Base-by-base conservation (phyloP, 2,329 filamentous ascomycete genomes). In the Paraphoma chrysanthemicola region DNA sequence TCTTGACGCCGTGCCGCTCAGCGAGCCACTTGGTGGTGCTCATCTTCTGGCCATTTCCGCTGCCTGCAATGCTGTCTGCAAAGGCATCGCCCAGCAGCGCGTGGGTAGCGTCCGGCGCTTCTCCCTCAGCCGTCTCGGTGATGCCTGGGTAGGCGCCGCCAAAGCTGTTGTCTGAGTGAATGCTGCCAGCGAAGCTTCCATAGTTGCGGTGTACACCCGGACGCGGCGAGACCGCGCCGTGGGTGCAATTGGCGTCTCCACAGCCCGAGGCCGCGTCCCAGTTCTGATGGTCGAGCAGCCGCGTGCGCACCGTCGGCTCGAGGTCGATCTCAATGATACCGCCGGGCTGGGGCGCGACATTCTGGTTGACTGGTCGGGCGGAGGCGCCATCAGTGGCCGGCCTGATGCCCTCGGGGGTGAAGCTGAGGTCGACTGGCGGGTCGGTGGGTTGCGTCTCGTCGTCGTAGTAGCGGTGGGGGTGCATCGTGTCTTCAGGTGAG, bases 161-260 rank as follows among this genome's bases (percentile, higher is more conserved):
- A 60, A 78, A 78, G 51, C 77, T 79, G 48, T 71, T 57, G n/a
- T 68, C 63, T 17, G 74, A 75, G 72, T 69, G 63, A 64, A 88
- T 81, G 64, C 79, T 84, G 77, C 83, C 78, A 66, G 67, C 66
- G 66, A 88, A 82, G 64, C 79, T 84, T 78, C 83, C 78, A 82
- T 83, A 80, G 51, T 77, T 80, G 51, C 77, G 73, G 4, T 83
- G 81, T 48, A 83, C 86, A 44, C 78, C 79, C 0, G 89, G 84
- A 38, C 87, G 81, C 1, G 90, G 89, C 43, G 90, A 92, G 70
- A 93, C 92, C 14, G 90, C 90, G 66, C 91, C 91, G 78, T 95
- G 90, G 67, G 85, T 83, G 79, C 88, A 92, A 42, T 29, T 49
- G 47, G 47, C 11, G n/a, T 42, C 67, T 16, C 73, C 75, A 49